These are phyloP conservation scores for Fusarium metavorans DNA, from an alignment of 2,329 filamentous ascomycete genomes.

Conservation along the genomic window DNA sequence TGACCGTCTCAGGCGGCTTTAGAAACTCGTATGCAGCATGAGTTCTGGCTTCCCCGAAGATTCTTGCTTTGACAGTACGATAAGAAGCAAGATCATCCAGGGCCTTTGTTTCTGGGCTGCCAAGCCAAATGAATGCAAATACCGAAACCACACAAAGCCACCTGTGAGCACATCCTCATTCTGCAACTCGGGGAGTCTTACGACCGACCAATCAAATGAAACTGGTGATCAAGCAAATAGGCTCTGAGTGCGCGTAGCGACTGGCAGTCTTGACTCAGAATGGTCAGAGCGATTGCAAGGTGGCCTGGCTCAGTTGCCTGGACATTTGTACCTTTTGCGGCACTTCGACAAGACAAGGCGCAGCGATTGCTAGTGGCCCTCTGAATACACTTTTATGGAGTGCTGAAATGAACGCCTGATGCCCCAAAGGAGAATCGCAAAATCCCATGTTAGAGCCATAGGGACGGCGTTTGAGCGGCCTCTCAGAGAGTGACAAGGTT, in stretches of 20 bases:
- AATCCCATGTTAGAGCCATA: not conserved
- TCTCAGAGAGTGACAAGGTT: not conserved
- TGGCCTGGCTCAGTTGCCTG: not conserved
- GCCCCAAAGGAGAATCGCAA: not conserved
- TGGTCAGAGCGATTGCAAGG: not conserved
- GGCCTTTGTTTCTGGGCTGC: not conserved
- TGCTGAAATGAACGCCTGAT: not conserved
- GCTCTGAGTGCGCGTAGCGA: not conserved
- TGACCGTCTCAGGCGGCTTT: not conserved
- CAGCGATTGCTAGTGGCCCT: not conserved
- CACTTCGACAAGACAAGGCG: not conserved
- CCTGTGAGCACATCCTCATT: not conserved
- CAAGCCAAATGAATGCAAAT: not conserved
- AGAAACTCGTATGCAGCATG: not conserved
- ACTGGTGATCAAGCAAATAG: not conserved
- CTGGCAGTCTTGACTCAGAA: not conserved
- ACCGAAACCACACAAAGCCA: not conserved
- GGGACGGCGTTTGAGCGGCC: not conserved
- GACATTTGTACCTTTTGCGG: not conserved
- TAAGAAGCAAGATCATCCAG: not conserved
- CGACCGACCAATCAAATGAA: not conserved
- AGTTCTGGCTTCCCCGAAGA: not conserved
- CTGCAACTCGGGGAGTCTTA: not conserved
- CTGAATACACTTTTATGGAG: not conserved
- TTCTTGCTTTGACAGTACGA: not conserved